These are phyloP conservation scores for Straminergon stramineum DNA, from an alignment of 225 moss, liverwort and hornwort genomes.

Conservation along the genomic window DNA sequence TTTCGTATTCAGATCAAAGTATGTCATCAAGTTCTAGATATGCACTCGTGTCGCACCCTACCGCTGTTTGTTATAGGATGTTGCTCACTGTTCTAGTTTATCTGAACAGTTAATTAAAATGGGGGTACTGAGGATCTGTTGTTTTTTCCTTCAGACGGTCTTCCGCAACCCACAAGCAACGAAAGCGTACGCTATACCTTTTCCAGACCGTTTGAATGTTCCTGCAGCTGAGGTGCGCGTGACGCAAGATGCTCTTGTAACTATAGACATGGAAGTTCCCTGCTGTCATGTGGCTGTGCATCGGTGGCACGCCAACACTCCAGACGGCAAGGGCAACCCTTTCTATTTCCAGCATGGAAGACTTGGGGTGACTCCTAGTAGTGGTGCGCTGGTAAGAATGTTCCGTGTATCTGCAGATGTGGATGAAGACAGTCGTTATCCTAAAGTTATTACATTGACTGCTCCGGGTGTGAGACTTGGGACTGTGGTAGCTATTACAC, in stretches of 20 bases:
- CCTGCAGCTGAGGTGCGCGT: conserved; percentile 80
- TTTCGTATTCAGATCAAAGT: not conserved
- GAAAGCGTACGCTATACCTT: conserved; percentile 85
- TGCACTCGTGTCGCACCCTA: not conserved
- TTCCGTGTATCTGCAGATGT: conserved; percentile 50
- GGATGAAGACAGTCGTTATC: conserved; percentile 51
- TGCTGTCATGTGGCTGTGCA: conserved; percentile 92
- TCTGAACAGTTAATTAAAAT: not conserved
- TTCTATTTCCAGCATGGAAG: conserved; percentile 85
- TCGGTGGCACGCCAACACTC: conserved; percentile 94
- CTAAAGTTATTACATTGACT: conserved; percentile 56
- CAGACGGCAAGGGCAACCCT: conserved; percentile 85
- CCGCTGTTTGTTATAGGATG: not conserved
- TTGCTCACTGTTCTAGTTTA: not conserved
- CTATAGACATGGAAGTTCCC: conserved; percentile 85
- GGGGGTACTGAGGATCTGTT: not conserved
- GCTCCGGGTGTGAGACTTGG: conserved; percentile 64
- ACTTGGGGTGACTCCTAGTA: conserved; percentile 43
- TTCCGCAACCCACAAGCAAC: conserved; percentile 87
- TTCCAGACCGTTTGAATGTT: conserved; percentile 74
- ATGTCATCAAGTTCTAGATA: not conserved
- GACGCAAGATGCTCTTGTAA: conserved; percentile 63
- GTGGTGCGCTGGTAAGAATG: conserved; percentile 77
- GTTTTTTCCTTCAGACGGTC: conserved; percentile 59
- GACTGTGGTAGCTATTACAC: conserved; percentile 66